phyloP scores from a whole-genome alignment of 2,329 filamentous ascomycete genomes.

The Aspergillus sp. region DNA sequence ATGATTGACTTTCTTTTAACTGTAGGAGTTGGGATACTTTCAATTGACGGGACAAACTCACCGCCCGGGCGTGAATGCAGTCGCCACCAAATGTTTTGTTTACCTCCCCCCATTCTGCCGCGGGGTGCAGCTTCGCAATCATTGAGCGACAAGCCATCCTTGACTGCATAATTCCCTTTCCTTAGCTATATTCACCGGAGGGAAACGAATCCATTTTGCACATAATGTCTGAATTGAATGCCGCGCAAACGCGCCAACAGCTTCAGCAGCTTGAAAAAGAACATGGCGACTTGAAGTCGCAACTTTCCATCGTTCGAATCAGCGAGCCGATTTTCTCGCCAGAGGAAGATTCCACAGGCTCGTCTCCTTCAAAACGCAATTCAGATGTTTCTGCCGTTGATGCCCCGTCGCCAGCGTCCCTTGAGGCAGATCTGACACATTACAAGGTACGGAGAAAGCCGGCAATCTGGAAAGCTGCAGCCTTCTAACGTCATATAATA shows the following conservation, averaged over 20 bases:
- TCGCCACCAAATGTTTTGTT: background rate
- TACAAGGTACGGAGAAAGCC: constrained; percentile 61
- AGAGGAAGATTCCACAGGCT: constrained; percentile 23
- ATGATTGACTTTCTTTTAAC: background rate
- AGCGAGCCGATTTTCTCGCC: constrained; percentile 68
- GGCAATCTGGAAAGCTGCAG: background rate
- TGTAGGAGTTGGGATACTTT: background rate
- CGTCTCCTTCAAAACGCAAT: constrained; percentile 52
- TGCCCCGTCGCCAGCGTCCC: constrained; percentile 69
- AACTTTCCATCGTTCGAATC: constrained; percentile 71
- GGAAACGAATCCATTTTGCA: background rate
- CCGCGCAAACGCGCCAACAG: constrained; percentile 33
- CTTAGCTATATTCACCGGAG: background rate
- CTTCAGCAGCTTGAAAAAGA: constrained; percentile 47
- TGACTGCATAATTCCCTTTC: background rate
- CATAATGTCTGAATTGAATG: background rate
- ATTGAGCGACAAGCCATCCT: background rate
- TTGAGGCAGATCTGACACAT: constrained; percentile 81
- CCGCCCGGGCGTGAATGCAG: background rate
- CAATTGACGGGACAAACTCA: background rate
- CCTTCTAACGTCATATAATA: constrained; percentile 26
- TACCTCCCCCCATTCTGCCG: constrained; percentile 1
- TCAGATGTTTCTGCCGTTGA: constrained; percentile 73
- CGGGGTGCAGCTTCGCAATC: background rate
- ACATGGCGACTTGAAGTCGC: constrained; percentile 49